Evolutionary conservation across 2,329 filamentous ascomycete genomes (phyloP).

Genomic region (Penicillium sumatraense): DNA sequence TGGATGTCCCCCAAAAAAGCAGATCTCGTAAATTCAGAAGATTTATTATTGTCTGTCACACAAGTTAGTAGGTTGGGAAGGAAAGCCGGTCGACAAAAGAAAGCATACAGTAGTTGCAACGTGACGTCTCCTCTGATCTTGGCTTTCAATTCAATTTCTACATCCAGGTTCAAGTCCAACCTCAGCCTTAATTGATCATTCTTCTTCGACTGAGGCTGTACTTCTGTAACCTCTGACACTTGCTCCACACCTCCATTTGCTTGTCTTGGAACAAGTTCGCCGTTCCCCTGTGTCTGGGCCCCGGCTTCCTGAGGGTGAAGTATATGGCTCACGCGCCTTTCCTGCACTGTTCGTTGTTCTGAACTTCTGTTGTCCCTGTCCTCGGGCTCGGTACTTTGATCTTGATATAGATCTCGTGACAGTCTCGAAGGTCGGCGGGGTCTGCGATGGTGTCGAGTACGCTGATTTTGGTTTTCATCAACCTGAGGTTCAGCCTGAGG

Average conservation of each 20-base stretch:
- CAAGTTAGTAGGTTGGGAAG: neutral
- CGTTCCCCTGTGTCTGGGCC: neutral
- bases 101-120: constrained; percentile 7
- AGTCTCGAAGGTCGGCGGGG: neutral
- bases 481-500: neutral
- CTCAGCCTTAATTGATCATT: constrained; percentile 10
- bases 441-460: neutral
- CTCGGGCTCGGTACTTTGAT: neutral
- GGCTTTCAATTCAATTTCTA: constrained; percentile 14
- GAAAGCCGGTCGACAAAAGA: neutral
- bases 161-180: constrained; percentile 13
- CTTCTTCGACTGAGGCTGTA: neutral
- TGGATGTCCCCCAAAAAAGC: too few relatives aligned
- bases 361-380: neutral
- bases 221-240: constrained; percentile 6
- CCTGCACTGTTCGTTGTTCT: neutral
- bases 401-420: neutral
- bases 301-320: neutral
- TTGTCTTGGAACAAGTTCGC: neutral
- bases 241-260: neutral
- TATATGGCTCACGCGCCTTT: neutral
- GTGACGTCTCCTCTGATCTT: constrained; percentile 14
- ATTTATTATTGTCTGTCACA: neutral
- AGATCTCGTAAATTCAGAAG: neutral
- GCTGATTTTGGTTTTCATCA: neutral